These are phyloP conservation scores for Musa itinerans DNA, from an alignment of 176 grass and related monocot genomes.

Conservation along the genomic window DNA sequence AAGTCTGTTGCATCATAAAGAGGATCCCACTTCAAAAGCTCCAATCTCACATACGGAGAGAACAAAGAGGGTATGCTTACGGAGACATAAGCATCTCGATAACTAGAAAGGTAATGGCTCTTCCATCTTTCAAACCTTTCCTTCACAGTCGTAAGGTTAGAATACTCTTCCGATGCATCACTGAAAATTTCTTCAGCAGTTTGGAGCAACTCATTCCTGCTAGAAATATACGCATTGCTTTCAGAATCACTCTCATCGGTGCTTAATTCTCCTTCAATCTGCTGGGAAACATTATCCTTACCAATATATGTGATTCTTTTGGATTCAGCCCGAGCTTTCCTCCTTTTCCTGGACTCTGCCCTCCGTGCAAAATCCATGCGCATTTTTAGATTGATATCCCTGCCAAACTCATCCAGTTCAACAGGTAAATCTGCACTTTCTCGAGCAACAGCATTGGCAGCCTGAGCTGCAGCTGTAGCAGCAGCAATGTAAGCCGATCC, in stretches of 20 bases:
- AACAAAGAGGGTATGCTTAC: slow-evolving; percentile 59
- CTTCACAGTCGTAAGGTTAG: slow-evolving; percentile 73
- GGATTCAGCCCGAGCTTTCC: slow-evolving; percentile 44
- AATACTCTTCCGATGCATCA: slow-evolving; percentile 91
- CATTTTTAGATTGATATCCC: slow-evolving; percentile 71
- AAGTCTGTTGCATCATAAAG: slow-evolving; percentile 54
- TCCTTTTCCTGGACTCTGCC: slow-evolving; percentile 52
- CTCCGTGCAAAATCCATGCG: slow-evolving; percentile 65
- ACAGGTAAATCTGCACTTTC: slow-evolving; percentile 55
- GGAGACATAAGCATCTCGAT: slow-evolving; percentile 78
- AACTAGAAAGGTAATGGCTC: slow-evolving; percentile 45
- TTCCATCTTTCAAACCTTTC: slow-evolving; percentile 94
- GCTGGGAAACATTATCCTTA: slow-evolving; percentile 30
- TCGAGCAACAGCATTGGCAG: slow-evolving; percentile 46
- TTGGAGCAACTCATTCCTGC: slow-evolving; percentile 64
- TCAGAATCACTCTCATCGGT: slow-evolving; percentile 97
- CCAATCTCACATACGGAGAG: slow-evolving; percentile 71
- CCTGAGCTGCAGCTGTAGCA: slow-evolving; percentile 68
- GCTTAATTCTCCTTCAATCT: slow-evolving; percentile 86
- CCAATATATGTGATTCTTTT: slow-evolving; percentile 46
- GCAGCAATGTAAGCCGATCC: slow-evolving; percentile 47
- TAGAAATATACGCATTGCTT: slow-evolving; percentile 65
- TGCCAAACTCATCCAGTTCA: slow-evolving; percentile 82
- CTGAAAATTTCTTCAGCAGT: slow-evolving; percentile 59
- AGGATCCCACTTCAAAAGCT: slow-evolving; percentile 94